phyloP scores from a whole-genome alignment of 2,329 filamentous ascomycete genomes.

The Neofusicoccum umdonicola region DNA sequence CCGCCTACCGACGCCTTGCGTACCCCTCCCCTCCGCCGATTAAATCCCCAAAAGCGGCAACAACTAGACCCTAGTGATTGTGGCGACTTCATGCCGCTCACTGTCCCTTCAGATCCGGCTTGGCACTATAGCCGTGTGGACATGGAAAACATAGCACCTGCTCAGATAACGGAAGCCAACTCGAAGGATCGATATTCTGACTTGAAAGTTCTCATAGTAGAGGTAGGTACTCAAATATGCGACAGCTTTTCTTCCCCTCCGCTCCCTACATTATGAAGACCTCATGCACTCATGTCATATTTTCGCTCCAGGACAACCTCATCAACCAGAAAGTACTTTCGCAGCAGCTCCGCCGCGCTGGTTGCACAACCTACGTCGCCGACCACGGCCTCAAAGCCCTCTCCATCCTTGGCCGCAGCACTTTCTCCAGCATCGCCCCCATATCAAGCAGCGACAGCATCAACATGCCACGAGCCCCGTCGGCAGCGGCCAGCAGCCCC shows the following conservation, averaged over 20 bases:
- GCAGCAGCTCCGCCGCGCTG: constrained; percentile 32
- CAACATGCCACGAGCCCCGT: too few species aligned
- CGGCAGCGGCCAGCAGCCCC: too few species aligned
- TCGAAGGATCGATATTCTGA: neutral
- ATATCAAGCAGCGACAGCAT: neutral
- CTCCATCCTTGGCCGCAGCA: constrained; percentile 21
- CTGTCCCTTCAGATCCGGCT: neutral
- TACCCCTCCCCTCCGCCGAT: neutral
- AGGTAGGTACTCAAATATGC: neutral
- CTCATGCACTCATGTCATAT: constrained; percentile 23
- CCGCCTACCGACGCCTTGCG: neutral
- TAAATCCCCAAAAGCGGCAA: neutral
- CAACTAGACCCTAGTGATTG: neutral
- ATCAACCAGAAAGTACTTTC: constrained; percentile 36
- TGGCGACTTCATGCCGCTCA: neutral
- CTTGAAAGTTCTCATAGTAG: constrained; percentile 5
- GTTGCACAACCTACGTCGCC: constrained; percentile 30
- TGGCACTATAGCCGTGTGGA: neutral
- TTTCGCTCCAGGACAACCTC: constrained; percentile 28
- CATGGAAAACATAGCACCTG: neutral
- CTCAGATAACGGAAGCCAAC: neutral
- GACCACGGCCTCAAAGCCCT: constrained; percentile 35
- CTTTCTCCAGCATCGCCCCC: neutral
- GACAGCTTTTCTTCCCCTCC: too few species aligned
- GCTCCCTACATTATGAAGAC: too few species aligned